A percentile compares a stretch with the other conserved stretches of the same genome.
Evolutionary conservation across 2,329 filamentous ascomycete genomes (phyloP).

Genomic region (Xylaria sp.): DNA sequence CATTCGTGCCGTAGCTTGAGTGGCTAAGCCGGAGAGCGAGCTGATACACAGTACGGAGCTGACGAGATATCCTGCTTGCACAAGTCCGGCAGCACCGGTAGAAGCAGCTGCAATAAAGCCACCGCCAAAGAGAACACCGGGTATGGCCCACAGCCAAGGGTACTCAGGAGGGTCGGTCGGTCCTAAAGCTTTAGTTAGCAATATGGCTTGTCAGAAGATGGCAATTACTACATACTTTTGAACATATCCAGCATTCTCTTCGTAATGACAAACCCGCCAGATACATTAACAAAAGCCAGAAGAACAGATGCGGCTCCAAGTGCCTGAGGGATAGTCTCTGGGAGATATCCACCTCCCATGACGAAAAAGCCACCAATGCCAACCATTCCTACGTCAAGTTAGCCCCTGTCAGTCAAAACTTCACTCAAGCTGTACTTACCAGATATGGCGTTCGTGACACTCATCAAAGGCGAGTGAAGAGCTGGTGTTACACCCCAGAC

Average conservation of each 20-base stretch:
- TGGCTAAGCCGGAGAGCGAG: conserved; percentile 80
- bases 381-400: conserved; percentile 68
- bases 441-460: conserved; percentile 90
- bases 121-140: conserved; percentile 76
- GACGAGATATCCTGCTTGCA: conserved; percentile 86
- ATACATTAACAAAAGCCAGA: conserved; percentile 86
- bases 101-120: conserved; percentile 81
- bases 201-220: neutral
- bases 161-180: conserved; percentile 88
- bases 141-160: conserved; percentile 83
- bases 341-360: conserved; percentile 80
- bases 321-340: conserved; percentile 77
- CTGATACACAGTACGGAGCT: conserved; percentile 85
- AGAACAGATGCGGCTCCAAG: conserved; percentile 82
- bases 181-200: conserved; percentile 48
- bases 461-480: conserved; percentile 88
- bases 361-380: conserved; percentile 88
- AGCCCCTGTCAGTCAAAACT: conserved; percentile 21
- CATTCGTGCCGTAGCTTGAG: conserved; percentile 80
- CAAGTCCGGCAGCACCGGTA: conserved; percentile 81
- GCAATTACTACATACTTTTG: conserved; percentile 58
- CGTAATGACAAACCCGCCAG: conserved; percentile 88
- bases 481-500: conserved; percentile 87
- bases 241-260: conserved; percentile 96
- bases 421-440: conserved; percentile 47